Evolutionary conservation across 2,329 filamentous ascomycete species (phyloP).

Genomic region (Endocalyx cinctus): DNA sequence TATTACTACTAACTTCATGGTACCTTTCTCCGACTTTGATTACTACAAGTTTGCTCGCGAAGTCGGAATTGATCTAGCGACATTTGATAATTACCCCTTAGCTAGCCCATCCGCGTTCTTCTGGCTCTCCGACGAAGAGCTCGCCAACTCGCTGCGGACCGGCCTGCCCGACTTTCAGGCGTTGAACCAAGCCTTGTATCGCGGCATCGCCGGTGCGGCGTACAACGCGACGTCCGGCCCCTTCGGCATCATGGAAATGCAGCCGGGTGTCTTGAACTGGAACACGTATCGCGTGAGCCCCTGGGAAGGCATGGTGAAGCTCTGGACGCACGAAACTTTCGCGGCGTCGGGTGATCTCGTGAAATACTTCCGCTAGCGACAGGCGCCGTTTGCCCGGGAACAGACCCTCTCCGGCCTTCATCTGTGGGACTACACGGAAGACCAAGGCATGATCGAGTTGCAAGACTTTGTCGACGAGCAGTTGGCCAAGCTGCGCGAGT

Average conservation of each 20-base stretch:
- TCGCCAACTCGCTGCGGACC: slow-evolving; percentile 12
- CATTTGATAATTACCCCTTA: slow-evolving; percentile 16
- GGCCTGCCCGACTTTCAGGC: slow-evolving; percentile 17
- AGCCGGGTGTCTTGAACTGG: slow-evolving; percentile 20
- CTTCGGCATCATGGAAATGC: slow-evolving; percentile 20
- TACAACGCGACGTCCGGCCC: slow-evolving; percentile 12
- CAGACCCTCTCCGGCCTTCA: slow-evolving; percentile 18
- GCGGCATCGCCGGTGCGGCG: slow-evolving; percentile 15
- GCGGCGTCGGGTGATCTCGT: slow-evolving; percentile 14
- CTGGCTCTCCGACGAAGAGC: slow-evolving; percentile 12
- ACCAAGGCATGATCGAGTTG: slow-evolving; percentile 13
- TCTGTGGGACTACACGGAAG: slow-evolving; percentile 12
- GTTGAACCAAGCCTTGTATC: slow-evolving; percentile 15
- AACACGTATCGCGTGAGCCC: slow-evolving; percentile 15
- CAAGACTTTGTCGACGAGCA: slow-evolving; percentile 12
- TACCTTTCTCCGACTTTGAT: slow-evolving; percentile 16
- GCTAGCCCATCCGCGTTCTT: slow-evolving; percentile 8
- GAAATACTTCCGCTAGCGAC: slow-evolving; percentile 20
- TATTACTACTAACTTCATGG: slow-evolving; percentile 17
- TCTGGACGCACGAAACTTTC: slow-evolving; percentile 18
- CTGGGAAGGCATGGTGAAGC: slow-evolving; percentile 15
- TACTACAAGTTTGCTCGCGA: slow-evolving; percentile 16
- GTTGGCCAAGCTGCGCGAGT: slow-evolving; percentile 9
- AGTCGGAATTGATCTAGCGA: slow-evolving; percentile 16
- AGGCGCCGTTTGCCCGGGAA: slow-evolving; percentile 18